phyloP scores from a whole-genome alignment of 139 green algal genomes.

The Monoraphidium neglectum region DNA sequence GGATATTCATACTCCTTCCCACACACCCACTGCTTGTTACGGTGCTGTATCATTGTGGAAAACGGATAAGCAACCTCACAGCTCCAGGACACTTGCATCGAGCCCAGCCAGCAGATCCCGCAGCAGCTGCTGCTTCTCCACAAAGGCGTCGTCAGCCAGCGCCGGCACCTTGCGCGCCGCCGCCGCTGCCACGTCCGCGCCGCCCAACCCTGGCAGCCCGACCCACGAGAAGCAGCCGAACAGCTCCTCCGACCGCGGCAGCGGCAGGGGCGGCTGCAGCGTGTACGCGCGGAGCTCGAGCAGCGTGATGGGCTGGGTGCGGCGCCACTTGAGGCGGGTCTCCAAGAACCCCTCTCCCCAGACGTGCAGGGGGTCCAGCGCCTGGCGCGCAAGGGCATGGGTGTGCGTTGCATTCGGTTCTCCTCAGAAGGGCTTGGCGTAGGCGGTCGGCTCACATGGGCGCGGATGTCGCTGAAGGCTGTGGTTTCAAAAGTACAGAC shows the following conservation, averaged over 20 bases:
- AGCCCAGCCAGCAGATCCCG: constrained; percentile 5
- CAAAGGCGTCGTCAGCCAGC: constrained; percentile 14
- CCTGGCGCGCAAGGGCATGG: background rate
- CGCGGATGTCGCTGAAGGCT: no score
- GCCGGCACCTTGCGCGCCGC: background rate
- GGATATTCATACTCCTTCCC: no score
- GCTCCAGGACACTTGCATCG: background rate
- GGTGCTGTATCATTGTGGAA: no score
- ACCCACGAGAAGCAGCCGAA: constrained; percentile 70
- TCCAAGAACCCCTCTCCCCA: constrained; percentile 52
- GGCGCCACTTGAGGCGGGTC: constrained; percentile 58
- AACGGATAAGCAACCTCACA: no score
- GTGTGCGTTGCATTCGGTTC: background rate
- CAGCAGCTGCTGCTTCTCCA: background rate
- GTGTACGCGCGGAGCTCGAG: constrained; percentile 55
- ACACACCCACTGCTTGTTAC: no score
- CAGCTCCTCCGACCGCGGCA: constrained; percentile 31
- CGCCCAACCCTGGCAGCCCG: background rate
- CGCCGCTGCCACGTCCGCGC: background rate
- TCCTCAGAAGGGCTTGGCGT: no score
- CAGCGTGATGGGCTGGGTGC: constrained; percentile 61
- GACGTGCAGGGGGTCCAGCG: constrained; percentile 41
- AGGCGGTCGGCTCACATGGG: no score
- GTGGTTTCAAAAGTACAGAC: no score
- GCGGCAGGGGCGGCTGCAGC: constrained; percentile 38